Evolutionary conservation across 2,329 filamentous ascomycete species (phyloP), one percentile per base, ranked within the genome.

Genomic region (Alternaria sp.): DNA sequence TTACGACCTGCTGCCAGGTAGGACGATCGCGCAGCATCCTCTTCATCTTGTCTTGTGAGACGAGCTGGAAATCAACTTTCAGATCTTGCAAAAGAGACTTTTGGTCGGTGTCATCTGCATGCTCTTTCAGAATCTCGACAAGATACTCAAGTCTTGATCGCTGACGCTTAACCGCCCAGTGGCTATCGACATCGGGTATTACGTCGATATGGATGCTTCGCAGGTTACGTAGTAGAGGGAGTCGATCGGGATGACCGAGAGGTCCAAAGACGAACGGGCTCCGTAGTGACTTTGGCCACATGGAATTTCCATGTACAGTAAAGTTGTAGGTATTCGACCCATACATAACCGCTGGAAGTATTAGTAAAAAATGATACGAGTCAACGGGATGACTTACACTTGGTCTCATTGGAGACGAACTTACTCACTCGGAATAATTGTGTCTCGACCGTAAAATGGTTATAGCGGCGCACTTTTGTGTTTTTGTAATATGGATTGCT

Each of bases 301-400:
- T 60, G 1, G 55, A 5, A 2, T 25, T 3, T 41, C 64, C 55
- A 43, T 70, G 58, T 4, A 73, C 54, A 18, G 21, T 53, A 58
- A 74, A 71, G 4, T 20, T 43, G 56, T 69, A 75, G 7, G 61
- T 69, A 54, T 75, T 75, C 2, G 61, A 45, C 15, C 68, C 65
- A 47, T 73, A 74, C 2, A 74, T 33, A 23, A 75, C 56, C 6
- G 64, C 71, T 72, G 44, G 37, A 12, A 5, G 21, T 11, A 21
- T 61, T 55, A 60, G 55, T 41, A 43, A 20, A 33, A 4, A 18
- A 21, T 11, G 28, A 46, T 33, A 11, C 45, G 12, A 15, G 9
- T 21, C n/a, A 14, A 11, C 14, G 18, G n/a, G 6, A 20, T 12
- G 12, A 14, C 58, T 49, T 63, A 71, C 68, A 66, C 55, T 46